Conservation (phyloP, 1,284 basidiomycete genomes). For the Cutaneotrichosporon cutaneum region DNA sequence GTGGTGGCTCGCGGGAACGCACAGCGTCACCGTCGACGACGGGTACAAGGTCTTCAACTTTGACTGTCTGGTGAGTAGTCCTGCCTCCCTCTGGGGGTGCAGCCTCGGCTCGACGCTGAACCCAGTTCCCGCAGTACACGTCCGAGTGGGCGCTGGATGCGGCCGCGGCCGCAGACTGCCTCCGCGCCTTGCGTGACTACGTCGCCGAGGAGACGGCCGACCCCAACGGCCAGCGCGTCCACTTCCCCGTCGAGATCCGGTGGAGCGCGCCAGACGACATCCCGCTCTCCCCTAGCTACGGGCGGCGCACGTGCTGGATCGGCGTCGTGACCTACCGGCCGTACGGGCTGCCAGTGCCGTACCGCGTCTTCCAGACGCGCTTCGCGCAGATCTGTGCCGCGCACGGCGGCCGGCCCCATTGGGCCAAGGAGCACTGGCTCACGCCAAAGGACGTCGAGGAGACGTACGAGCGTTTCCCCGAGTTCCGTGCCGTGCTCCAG, state of each 20-base stretch:
- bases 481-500: slow-evolving; percentile 70
- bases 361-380: slow-evolving; percentile 72
- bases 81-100: no score
- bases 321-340: slow-evolving; percentile 96
- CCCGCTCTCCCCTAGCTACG: slow-evolving; percentile 85
- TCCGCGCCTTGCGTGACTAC: slow-evolving; percentile 74
- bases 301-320: slow-evolving; percentile 82
- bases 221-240: slow-evolving; percentile 72
- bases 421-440: slow-evolving; percentile 90
- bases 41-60: slow-evolving; percentile 78
- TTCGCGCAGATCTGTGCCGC: slow-evolving; percentile 75
- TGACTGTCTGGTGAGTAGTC: slow-evolving; percentile 56
- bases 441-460: slow-evolving; percentile 64
- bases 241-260: slow-evolving; percentile 92
- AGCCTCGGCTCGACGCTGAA: no score
- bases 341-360: slow-evolving; percentile 84
- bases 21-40: slow-evolving; percentile 61
- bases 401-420: slow-evolving; percentile 86
- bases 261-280: slow-evolving; percentile 87
- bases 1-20: slow-evolving; percentile 45
- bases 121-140: slow-evolving; percentile 79
- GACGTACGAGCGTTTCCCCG: slow-evolving; percentile 79
- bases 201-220: slow-evolving; percentile 66
- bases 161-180: slow-evolving; percentile 59
- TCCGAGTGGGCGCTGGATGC: slow-evolving; percentile 83